phyloP scores from a whole-genome alignment of 2,329 filamentous ascomycete genomes.

The Xylariales sp. region DNA sequence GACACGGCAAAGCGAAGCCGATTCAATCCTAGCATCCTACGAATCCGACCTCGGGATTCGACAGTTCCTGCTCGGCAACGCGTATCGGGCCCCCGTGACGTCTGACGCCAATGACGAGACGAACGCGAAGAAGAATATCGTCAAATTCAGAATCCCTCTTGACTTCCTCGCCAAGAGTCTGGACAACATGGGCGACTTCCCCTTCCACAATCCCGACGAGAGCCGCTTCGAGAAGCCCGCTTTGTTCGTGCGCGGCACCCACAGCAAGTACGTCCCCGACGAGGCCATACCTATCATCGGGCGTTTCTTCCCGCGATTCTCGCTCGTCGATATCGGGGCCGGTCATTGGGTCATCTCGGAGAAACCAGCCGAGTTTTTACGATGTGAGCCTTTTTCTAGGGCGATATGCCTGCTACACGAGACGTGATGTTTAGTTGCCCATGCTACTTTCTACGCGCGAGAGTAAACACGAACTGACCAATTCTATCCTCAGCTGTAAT shows the following conservation, averaged over 20 bases:
- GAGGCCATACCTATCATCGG: slow-evolving; percentile 83
- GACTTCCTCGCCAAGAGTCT: slow-evolving; percentile 74
- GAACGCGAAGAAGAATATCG: slow-evolving; percentile 52
- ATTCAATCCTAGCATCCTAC: slow-evolving; percentile 79
- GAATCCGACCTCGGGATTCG: slow-evolving; percentile 82
- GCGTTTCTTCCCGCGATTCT: slow-evolving; percentile 83
- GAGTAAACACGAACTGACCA: neutral
- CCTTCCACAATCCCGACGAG: slow-evolving; percentile 78
- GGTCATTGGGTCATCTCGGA: slow-evolving; percentile 94
- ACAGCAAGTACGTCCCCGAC: slow-evolving; percentile 82
- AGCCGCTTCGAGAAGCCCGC: slow-evolving; percentile 79
- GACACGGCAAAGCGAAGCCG: slow-evolving; percentile 79
- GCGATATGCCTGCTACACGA: neutral
- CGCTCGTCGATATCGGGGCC: slow-evolving; percentile 77
- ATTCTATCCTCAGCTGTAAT: slow-evolving; percentile 64
- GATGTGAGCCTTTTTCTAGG: slow-evolving; percentile 63
- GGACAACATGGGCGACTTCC: slow-evolving; percentile 86
- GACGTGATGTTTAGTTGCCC: neutral
- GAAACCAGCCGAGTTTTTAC: slow-evolving; percentile 80
- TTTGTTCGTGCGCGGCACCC: slow-evolving; percentile 82
- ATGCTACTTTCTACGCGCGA: neutral
- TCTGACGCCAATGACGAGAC: neutral
- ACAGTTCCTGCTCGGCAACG: slow-evolving; percentile 91
- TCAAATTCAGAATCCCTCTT: slow-evolving; percentile 81
- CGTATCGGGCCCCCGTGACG: slow-evolving; percentile 64